A percentile compares a stretch with the other conserved stretches of the same genome.
Evolutionary conservation across 148 eudicot genomes (phyloP).

Genomic region (Gaultheria prostrata): DNA sequence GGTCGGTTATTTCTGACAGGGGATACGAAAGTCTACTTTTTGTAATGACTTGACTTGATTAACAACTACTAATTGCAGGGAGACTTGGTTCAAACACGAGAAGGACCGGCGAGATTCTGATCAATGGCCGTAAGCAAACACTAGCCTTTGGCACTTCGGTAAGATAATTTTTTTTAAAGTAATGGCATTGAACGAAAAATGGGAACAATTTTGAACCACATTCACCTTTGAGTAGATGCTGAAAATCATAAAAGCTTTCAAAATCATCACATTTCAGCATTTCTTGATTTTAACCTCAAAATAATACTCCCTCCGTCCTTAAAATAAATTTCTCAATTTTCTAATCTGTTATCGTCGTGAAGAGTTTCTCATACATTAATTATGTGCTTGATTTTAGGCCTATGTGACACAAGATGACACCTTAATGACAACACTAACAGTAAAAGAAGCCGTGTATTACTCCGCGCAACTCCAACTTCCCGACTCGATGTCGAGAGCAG

Average conservation of each 20-base stretch:
- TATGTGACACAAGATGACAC: constrained; percentile 60
- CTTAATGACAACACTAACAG: constrained; percentile 53
- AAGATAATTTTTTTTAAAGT: not conserved
- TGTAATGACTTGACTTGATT: not conserved
- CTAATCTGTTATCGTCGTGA: too few relatives aligned
- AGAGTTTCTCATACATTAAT: too few relatives aligned
- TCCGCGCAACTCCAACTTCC: constrained; percentile 78
- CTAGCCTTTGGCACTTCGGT: constrained; percentile 11
- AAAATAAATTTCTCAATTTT: too few relatives aligned
- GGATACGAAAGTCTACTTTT: not conserved
- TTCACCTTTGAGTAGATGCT: not conserved
- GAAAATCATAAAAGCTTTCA: not conserved
- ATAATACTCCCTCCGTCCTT: too few relatives aligned
- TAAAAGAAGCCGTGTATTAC: constrained; percentile 65
- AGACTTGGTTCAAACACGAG: constrained; percentile 3
- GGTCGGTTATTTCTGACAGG: too few relatives aligned
- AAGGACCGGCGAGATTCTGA: not conserved
- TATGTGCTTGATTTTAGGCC: not conserved
- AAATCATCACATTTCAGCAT: too few relatives aligned
- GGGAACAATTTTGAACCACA: not conserved
- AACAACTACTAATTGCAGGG: not conserved
- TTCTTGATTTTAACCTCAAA: too few relatives aligned
- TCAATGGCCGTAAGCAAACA: constrained; percentile 4
- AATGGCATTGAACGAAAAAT: not conserved
- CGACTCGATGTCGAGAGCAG: constrained; percentile 40